A percentile compares a stretch with the other conserved stretches of the same genome.
Evolutionary conservation across 305 asterid genomes (phyloP).

Genomic region (Andrographis paniculata): DNA sequence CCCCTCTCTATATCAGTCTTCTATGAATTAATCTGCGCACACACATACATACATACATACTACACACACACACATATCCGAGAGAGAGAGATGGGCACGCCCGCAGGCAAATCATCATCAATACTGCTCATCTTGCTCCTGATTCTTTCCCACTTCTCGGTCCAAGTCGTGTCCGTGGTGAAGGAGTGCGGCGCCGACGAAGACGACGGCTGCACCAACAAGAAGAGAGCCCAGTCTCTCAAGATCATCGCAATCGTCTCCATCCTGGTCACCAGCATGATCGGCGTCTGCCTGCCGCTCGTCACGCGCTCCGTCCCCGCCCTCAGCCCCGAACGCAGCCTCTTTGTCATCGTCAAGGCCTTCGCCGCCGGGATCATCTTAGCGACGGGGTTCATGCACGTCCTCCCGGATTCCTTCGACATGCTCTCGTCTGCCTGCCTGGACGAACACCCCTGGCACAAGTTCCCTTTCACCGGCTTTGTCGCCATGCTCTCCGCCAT

Average conservation of each 20-base stretch:
- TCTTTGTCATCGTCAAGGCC: constrained; percentile 49
- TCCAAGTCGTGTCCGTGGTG: constrained; percentile 23
- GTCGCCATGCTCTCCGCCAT: constrained; percentile 73
- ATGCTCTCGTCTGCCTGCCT: constrained; percentile 49
- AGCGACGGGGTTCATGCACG: constrained; percentile 78
- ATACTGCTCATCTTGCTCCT: constrained; percentile 6
- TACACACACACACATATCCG: too few species aligned
- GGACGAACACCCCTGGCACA: constrained; percentile 56
- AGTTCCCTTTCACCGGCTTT: constrained; percentile 58
- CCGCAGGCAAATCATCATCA: not conserved
- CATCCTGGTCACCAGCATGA: constrained; percentile 49
- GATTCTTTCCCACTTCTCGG: constrained; percentile 14
- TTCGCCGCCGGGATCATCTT: constrained; percentile 66
- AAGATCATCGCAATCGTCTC: constrained; percentile 58
- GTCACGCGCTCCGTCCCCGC: constrained; percentile 46
- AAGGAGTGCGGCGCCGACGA: constrained; percentile 30
- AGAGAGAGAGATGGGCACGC: too few species aligned
- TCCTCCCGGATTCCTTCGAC: constrained; percentile 64
- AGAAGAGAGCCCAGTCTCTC: constrained; percentile 35
- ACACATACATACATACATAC: too few species aligned
- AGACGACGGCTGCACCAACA: constrained; percentile 30
- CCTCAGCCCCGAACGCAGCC: constrained; percentile 36
- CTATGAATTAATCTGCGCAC: too few species aligned
- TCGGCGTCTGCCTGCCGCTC: constrained; percentile 52
- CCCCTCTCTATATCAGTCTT: too few species aligned